Conservation (phyloP, 2,329 filamentous ascomycete species). For the Xylaria polymorpha region DNA sequence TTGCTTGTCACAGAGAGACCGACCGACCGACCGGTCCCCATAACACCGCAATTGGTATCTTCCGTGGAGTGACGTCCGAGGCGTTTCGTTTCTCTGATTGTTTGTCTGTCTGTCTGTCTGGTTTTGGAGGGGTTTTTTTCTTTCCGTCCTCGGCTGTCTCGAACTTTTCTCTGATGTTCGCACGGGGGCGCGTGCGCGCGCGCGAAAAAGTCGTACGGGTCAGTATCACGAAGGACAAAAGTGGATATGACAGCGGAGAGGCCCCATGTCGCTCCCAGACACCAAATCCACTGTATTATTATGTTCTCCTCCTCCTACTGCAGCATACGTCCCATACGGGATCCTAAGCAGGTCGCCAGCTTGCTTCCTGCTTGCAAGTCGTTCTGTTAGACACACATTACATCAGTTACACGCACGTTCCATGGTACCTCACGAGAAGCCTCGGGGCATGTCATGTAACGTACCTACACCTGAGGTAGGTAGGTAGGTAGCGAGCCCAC, state of each 20-base stretch:
- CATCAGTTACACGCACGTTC: slow-evolving; percentile 9
- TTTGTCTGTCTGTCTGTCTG: too few species aligned
- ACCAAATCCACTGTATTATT: slow-evolving; percentile 7
- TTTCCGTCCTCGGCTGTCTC: neutral
- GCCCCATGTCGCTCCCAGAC: slow-evolving; percentile 15
- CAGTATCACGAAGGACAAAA: slow-evolving; percentile 21
- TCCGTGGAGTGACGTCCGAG: neutral
- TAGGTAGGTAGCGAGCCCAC: slow-evolving; percentile 10
- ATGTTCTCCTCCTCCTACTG: neutral
- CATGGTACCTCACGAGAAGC: slow-evolving; percentile 4
- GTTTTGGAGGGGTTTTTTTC: too few species aligned
- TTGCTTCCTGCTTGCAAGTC: slow-evolving; percentile 13
- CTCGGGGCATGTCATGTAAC: neutral
- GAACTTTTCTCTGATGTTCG: neutral
- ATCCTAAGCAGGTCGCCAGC: slow-evolving; percentile 29
- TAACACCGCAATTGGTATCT: slow-evolving; percentile 5
- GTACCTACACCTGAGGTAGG: neutral
- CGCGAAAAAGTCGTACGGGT: slow-evolving; percentile 14
- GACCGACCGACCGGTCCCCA: neutral
- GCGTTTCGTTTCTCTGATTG: neutral
- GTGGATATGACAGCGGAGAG: slow-evolving; percentile 22
- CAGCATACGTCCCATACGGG: neutral
- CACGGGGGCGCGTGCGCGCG: slow-evolving; percentile 6
- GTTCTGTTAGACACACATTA: slow-evolving; percentile 5
- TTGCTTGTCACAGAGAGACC: slow-evolving; percentile 1